phyloP scores from a whole-genome alignment of 768 basidiomycete species.

The Tylopilus vinaceipallidus region DNA sequence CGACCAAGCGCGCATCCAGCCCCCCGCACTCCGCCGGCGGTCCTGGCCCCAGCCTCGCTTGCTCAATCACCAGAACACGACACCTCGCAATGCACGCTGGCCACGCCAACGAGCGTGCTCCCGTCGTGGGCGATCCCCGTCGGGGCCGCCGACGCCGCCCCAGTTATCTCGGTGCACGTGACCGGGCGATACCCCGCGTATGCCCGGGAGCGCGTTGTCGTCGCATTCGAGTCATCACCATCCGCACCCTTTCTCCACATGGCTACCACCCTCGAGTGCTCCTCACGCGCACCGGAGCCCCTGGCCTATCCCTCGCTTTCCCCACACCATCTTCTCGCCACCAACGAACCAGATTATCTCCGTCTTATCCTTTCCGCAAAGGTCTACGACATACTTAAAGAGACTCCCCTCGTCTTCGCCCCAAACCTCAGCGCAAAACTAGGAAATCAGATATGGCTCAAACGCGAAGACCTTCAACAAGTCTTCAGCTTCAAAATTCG shows the following conservation, averaged over 20 bases:
- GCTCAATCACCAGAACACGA: slow-evolving; percentile 9
- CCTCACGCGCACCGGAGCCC: slow-evolving; percentile 66
- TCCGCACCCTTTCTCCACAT: background rate
- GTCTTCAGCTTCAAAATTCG: slow-evolving; percentile 99
- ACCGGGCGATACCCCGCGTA: slow-evolving; percentile 13
- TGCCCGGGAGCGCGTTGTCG: too few relatives aligned
- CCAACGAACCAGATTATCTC: slow-evolving; percentile 81
- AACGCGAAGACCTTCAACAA: slow-evolving; percentile 94
- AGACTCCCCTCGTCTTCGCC: slow-evolving; percentile 88
- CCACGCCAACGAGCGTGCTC: slow-evolving; percentile 4
- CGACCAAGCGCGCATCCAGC: slow-evolving; percentile 16
- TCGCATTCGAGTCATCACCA: background rate
- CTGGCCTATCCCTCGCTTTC: slow-evolving; percentile 65
- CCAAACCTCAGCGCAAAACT: slow-evolving; percentile 82
- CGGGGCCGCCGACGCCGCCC: slow-evolving; percentile 1
- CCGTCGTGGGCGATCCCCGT: slow-evolving; percentile 15
- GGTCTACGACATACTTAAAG: slow-evolving; percentile 85
- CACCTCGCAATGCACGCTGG: background rate
- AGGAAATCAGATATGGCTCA: slow-evolving; percentile 93
- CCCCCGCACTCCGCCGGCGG: background rate
- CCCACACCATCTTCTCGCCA: slow-evolving; percentile 60
- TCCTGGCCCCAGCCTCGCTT: background rate
- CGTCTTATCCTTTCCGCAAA: slow-evolving; percentile 85
- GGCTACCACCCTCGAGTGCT: slow-evolving; percentile 64
- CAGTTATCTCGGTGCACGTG: slow-evolving; percentile 28